Evolutionary conservation across 768 basidiomycete species (phyloP).

Genomic region (Amanita jacksonii): DNA sequence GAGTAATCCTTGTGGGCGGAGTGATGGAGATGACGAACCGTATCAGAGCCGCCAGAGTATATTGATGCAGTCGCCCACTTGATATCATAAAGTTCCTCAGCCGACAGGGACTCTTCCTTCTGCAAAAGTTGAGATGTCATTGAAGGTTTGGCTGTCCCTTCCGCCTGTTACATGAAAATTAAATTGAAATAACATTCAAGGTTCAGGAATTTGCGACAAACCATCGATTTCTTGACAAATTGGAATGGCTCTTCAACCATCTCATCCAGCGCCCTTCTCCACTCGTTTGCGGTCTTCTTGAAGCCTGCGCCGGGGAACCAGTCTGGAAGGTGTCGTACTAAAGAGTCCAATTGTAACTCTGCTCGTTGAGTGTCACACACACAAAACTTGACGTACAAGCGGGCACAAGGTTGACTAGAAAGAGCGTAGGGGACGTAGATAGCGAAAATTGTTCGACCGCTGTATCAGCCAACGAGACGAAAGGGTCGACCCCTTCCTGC

Average conservation of each 20-base stretch:
- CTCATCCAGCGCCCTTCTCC: conserved; percentile 22
- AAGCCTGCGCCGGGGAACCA: conserved; percentile 42
- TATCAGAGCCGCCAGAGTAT: conserved; percentile 38
- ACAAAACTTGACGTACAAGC: no score
- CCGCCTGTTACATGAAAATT: conserved; percentile 14
- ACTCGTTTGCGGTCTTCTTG: conserved; percentile 27
- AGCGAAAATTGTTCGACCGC: conserved; percentile 16
- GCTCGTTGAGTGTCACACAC: no score
- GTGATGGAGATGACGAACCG: conserved; percentile 5
- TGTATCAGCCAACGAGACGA: conserved; percentile 18
- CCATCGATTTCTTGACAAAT: conserved; percentile 23
- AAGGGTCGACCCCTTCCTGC: conserved; percentile 21
- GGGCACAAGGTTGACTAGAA: conserved; percentile 22
- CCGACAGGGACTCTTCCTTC: conserved; percentile 16
- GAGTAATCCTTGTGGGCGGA: background rate
- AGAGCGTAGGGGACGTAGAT: conserved; percentile 18
- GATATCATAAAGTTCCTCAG: conserved; percentile 24
- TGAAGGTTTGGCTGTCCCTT: conserved; percentile 24
- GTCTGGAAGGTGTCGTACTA: conserved; percentile 32
- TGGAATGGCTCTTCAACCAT: conserved; percentile 28
- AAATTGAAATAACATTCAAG: background rate
- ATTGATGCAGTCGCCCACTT: conserved; percentile 36
- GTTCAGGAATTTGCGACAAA: conserved; percentile 9
- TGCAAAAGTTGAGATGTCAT: conserved; percentile 25
- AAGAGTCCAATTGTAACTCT: no score